Evolutionary conservation across 768 basidiomycete species (phyloP).

Genomic region (Leccinum disarticulatum): DNA sequence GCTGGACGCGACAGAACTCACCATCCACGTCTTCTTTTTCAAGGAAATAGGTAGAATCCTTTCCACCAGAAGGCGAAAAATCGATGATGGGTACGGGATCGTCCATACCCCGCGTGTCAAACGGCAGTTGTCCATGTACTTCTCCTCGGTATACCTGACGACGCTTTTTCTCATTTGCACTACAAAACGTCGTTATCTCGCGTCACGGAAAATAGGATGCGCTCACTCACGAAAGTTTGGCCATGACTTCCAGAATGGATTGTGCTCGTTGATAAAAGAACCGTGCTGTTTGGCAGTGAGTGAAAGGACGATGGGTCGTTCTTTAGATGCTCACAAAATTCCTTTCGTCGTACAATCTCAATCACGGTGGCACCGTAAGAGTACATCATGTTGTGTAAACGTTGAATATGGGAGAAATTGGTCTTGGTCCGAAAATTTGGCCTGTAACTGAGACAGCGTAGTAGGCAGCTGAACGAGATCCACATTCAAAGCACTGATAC

Average conservation of each 20-base stretch:
- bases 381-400: constrained; percentile 87
- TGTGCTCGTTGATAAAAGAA: constrained; percentile 83
- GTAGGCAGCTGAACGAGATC: constrained; percentile 75
- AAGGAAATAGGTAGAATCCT: constrained; percentile 63
- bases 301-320: not conserved
- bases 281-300: constrained; percentile 45
- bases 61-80: constrained; percentile 67
- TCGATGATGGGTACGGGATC: constrained; percentile 78
- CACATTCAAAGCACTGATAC: constrained; percentile 78
- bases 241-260: constrained; percentile 82
- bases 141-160: constrained; percentile 85
- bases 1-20: constrained; percentile 47
- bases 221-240: constrained; percentile 75
- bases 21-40: constrained; percentile 72
- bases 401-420: constrained; percentile 87
- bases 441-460: constrained; percentile 62
- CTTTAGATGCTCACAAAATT: constrained; percentile 62
- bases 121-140: constrained; percentile 83
- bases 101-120: constrained; percentile 78
- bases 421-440: constrained; percentile 70
- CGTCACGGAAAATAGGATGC: not conserved
- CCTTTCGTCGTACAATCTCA: constrained; percentile 87
- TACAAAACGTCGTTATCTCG: constrained; percentile 29
- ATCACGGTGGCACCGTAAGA: constrained; percentile 90
- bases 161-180: constrained; percentile 75